A percentile compares a stretch with the other conserved stretches of the same genome.
These are phyloP conservation scores for Taxillus chinensis DNA, from an alignment of 164 flowering plant genomes.

Conservation along the genomic window DNA sequence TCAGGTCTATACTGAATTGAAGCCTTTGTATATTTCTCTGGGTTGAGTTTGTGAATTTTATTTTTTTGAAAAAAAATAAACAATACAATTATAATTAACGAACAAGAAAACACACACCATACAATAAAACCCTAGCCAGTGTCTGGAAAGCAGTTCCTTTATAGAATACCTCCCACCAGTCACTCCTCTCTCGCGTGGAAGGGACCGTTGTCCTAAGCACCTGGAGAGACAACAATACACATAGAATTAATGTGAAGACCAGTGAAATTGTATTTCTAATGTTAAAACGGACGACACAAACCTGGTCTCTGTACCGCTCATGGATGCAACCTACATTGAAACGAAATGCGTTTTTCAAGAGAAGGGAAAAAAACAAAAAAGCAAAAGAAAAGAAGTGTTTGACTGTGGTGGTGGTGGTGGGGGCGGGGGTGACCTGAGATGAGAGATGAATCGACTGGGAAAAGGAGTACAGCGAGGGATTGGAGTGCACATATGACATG, in stretches of 20 bases:
- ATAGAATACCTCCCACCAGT: conserved; percentile 54
- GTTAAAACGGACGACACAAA: conserved; percentile 11
- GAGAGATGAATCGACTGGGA: conserved; percentile 58
- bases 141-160: conserved; percentile 60
- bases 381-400: neutral
- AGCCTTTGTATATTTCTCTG: too few species aligned
- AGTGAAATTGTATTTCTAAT: neutral
- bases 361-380: too few species aligned
- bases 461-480: conserved; percentile 61
- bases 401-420: neutral
- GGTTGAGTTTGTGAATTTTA: too few species aligned
- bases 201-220: conserved; percentile 18
- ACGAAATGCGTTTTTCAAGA: neutral
- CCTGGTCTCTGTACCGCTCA: conserved; percentile 39
- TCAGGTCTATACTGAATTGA: too few species aligned
- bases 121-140: conserved; percentile 50
- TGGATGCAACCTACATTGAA: conserved; percentile 39
- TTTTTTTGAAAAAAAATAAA: too few species aligned
- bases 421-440: conserved; percentile 36
- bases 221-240: conserved; percentile 13
- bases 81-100: too few species aligned
- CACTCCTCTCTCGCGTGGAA: conserved; percentile 31
- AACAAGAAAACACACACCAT: conserved; percentile 22
- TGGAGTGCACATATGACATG: conserved; percentile 63
- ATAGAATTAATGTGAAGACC: neutral